Evolutionary conservation across 2,329 filamentous ascomycete genomes (phyloP), one percentile per base, ranked within the genome.

Genomic region (Aspergillus thermomutatus): DNA sequence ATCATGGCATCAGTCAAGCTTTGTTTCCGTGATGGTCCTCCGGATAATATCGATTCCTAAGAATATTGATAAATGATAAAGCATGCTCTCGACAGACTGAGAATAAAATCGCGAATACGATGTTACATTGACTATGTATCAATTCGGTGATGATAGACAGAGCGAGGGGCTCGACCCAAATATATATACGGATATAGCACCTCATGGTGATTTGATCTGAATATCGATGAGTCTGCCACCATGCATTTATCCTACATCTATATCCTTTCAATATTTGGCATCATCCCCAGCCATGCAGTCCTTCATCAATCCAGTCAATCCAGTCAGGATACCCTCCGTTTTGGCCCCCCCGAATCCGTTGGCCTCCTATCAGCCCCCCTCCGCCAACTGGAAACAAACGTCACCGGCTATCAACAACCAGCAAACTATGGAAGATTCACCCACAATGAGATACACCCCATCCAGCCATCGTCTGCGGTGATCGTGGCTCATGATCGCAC

Each of bases 401-500:
- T 49, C 17, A 19, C 48, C 3, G 26, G 17, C 10, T 49, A 49
- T 49, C 17, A 49, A 10, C n/a, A 49, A 7, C 52, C 63, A 43
- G 63, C 61, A 40, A 64, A 65, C 49, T 65, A 65, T 53, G 56
- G 63, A 6, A 25, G 26, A 2, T 60, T 56, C 43, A 55, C 62
- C 1, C 41, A 66, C 47, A 31, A 61, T 11, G 47, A 58, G 25
- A 27, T 63, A 1, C 55, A 57, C 19, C 64, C 65, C 8, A 61
- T 67, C 5, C 54, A 64, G 37, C 64, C 64, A 0, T 62, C 60
- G 4, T 60, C 55, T 10, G 54, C 53, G 1, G 62, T 58, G 17
- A 46, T 67, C 0, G 53, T 67, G 10, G 61, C 57, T 21, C 64
- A 63, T 31, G 48, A 64, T 3, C 48, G 52, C 9, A 60, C 60